Conservation (phyloP, 345 rosid species). For the Atalantia buxifolia region DNA sequence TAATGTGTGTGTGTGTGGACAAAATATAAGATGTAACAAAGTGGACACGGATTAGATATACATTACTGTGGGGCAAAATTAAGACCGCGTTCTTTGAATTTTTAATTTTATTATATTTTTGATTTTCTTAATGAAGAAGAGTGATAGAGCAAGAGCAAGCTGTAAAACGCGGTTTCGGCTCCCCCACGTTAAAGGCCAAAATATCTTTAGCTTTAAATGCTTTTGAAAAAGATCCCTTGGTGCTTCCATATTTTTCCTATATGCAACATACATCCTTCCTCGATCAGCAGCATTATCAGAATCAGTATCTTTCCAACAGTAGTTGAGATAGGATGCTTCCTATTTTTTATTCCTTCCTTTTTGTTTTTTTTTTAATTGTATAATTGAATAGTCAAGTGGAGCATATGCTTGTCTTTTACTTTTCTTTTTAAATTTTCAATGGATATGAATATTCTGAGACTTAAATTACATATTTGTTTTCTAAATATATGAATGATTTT, state of each 20-base stretch:
- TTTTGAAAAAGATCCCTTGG: slow-evolving; percentile 7
- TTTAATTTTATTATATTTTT: not conserved
- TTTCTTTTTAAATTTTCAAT: not conserved
- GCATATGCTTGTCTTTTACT: not conserved
- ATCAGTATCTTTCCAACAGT: not conserved
- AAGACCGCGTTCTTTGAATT: not conserved
- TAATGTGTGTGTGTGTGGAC: not conserved
- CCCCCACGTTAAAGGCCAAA: not conserved
- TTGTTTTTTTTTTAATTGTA: too few relatives aligned
- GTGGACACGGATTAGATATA: not conserved
- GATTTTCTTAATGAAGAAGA: not conserved
- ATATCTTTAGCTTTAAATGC: slow-evolving; percentile 9
- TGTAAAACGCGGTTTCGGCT: slow-evolving; percentile 26
- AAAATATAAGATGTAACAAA: not conserved
- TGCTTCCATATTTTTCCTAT: not conserved
- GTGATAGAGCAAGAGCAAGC: not conserved
- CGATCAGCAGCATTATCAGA: not conserved
- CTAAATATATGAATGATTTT: too few relatives aligned
- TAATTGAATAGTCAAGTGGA: too few relatives aligned
- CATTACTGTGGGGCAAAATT: not conserved
- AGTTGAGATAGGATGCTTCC: not conserved
- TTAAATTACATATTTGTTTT: too few relatives aligned
- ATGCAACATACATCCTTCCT: not conserved
- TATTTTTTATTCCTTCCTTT: not conserved
- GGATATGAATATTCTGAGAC: too few relatives aligned